Evolutionary conservation across 2,329 filamentous ascomycete genomes (phyloP).

Genomic region (Leptographium galeiforme): DNA sequence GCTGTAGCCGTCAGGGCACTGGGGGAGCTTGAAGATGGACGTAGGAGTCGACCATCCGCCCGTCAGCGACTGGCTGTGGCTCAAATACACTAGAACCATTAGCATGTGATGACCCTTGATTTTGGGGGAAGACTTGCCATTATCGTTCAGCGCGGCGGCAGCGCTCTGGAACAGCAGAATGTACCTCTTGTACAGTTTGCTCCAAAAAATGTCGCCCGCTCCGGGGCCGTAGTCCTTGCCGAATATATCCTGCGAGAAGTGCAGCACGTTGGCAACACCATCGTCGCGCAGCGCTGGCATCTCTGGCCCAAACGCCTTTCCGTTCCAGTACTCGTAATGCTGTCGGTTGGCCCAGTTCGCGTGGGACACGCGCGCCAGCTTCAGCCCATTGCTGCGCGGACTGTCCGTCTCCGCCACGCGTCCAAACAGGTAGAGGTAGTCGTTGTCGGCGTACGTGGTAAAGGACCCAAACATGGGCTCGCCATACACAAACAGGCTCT

Average conservation of each 20-base stretch:
- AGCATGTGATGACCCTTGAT: background rate
- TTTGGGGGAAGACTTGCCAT: background rate
- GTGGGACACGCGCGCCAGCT: slow-evolving; percentile 9
- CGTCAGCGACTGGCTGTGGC: slow-evolving; percentile 7
- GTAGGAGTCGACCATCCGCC: slow-evolving; percentile 8
- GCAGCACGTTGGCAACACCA: slow-evolving; percentile 8
- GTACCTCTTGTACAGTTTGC: slow-evolving; percentile 6
- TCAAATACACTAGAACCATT: slow-evolving; percentile 6
- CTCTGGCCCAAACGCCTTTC: slow-evolving; percentile 1
- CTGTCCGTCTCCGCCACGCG: slow-evolving; percentile 6
- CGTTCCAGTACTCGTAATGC: slow-evolving; percentile 11
- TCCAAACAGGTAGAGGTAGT: slow-evolving; percentile 11
- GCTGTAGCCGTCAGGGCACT: slow-evolving; percentile 7
- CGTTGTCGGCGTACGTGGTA: slow-evolving; percentile 1
- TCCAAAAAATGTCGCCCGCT: slow-evolving; percentile 11
- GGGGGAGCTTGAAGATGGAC: slow-evolving; percentile 7
- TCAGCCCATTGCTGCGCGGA: slow-evolving; percentile 10
- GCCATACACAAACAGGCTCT: slow-evolving; percentile 5
- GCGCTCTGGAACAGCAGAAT: slow-evolving; percentile 11
- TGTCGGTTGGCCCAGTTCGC: slow-evolving; percentile 3
- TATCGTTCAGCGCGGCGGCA: slow-evolving; percentile 8
- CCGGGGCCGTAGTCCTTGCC: slow-evolving; percentile 11
- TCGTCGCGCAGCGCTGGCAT: slow-evolving; percentile 7
- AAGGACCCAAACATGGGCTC: slow-evolving; percentile 11
- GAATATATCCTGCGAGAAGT: slow-evolving; percentile 8